Evolutionary conservation across 495 filamentous ascomycete species (phyloP), one percentile per base, ranked within the genome.

Genomic region (Aspergillus wentii): DNA sequence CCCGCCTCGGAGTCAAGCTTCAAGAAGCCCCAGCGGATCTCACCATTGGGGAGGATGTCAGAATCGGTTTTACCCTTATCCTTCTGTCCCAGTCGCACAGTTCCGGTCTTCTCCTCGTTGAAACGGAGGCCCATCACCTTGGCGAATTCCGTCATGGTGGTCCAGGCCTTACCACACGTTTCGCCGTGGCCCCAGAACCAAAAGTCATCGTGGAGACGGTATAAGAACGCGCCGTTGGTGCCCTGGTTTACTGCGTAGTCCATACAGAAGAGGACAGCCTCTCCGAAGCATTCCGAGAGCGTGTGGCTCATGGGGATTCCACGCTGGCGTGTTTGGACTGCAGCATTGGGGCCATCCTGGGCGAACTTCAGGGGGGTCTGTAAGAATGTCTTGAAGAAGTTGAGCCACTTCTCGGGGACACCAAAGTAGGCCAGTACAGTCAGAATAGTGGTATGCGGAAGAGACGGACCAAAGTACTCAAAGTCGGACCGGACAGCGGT

Each of bases 21-120:
- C 28, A 86, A 58, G 42, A 85, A 81, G 0, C 80, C 81, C 80
- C 80, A 86, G 17, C 75, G 68, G 35, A 86, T 79, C 10, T 77
- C 59, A 4, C 82, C 80, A 15, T 35, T 18, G 5, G 82, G 82
- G 14, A 66, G 55, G 33, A 27, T 15, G n/a, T 30, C 22, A 10
- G 40, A 17, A 8, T 41, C 33, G 9, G 28, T 30, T 10, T 35
- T 8, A 1, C 32, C 20, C 1, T 15, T 19, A 0, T 23, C 7
- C n/a, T 32, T 33, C 7, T 39, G 33, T 5, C 43, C 46, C 46
- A 54, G 49, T 1, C 67, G 73, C 0, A 75, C 72, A 3, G 74
- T 75, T 3, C 82, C 80, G 1, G 76, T 79, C 52, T 81, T 84
- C 13, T 69, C 59, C 14, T 57, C 41, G 46, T 82, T 83, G 34